Evolutionary conservation across 768 basidiomycete genomes (phyloP).

Genomic region (Russula vinacea): DNA sequence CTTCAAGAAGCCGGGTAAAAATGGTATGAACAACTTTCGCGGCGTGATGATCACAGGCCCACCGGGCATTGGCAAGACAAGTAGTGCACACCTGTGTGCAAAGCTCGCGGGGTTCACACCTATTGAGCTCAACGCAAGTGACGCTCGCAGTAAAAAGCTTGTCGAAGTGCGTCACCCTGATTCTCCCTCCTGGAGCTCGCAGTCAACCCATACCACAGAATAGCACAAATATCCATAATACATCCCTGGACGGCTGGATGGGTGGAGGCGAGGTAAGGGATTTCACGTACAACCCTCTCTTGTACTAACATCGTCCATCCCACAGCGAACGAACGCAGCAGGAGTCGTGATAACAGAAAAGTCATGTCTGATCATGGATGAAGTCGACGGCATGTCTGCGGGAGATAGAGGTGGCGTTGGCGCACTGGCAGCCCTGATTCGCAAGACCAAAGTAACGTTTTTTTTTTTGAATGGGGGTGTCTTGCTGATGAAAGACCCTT

Average conservation of each 20-base stretch:
- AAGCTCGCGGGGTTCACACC: constrained; percentile 88
- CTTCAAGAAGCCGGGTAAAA: constrained; percentile 95
- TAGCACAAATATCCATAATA: constrained; percentile 86
- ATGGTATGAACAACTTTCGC: constrained; percentile 79
- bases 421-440: constrained; percentile 86
- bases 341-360: constrained; percentile 75
- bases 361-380: constrained; percentile 96
- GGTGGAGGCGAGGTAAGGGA: constrained; percentile 49
- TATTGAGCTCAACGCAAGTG: constrained; percentile 96
- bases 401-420: constrained; percentile 97
- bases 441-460: constrained; percentile 75
- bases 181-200: background rate
- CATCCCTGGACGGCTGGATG: constrained; percentile 84
- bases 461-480: background rate
- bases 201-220: constrained; percentile 46
- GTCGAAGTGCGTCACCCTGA: constrained; percentile 63
- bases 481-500: background rate
- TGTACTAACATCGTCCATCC: background rate
- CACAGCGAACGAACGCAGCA: constrained; percentile 57
- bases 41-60: constrained; percentile 88
- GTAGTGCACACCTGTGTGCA: constrained; percentile 89
- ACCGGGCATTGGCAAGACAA: constrained; percentile 98
- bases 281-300: background rate
- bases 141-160: constrained; percentile 92
- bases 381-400: constrained; percentile 98